Evolutionary conservation across 2,329 filamentous ascomycete genomes (phyloP), one percentile per base, ranked within the genome.

Genomic region (Arthrobotrys entomopaga): DNA sequence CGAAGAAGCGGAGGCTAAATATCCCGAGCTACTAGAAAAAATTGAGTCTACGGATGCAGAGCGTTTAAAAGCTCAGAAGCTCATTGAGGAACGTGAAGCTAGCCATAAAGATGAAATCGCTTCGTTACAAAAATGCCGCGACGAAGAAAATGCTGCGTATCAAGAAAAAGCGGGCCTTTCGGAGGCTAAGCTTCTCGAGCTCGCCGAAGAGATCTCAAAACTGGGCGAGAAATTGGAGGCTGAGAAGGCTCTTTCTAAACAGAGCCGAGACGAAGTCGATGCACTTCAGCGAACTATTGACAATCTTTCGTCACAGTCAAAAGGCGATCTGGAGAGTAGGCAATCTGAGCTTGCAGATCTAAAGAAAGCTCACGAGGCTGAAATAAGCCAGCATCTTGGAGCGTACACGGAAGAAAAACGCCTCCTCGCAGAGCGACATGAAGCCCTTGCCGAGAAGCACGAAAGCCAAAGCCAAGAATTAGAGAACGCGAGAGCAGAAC

Each of bases 391-490:
- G 38, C 70, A 74, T n/a, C 63, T 74, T 15, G 57, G 22, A 13
- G 57, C 70, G 2, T 56, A 74, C 22, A 66, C 70, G 0, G 63
- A 74, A 40, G 63, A 74, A 46, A 74, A 74, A 46, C 63, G 70
- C 10, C 50, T 52, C 26, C 63, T 74, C 4, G 70, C 70, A 1
- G 70, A 74, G 19, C 67, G 40, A 48, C 46, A 61, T 29, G 70
- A 74, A 26, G 42, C 50, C 19, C 63, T 74, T 6, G 70, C 70
- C 2, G 70, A 74, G 15, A 67, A 48, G 50, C 53, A 61, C 43
- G 70, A 74, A 26, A 40, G 42, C 20, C 70, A 67, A 10, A 49
- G 38, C 8, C 63, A 67, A 16, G 70, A 74, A 34, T 40, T 74
- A 5, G 70, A 74, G 19, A 34, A 22, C 13, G 24, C 54, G 22